A percentile compares a stretch with the other conserved stretches of the same genome.
Conservation (phyloP, 2,329 filamentous ascomycete genomes). For the Gnomoniopsis sp. region DNA sequence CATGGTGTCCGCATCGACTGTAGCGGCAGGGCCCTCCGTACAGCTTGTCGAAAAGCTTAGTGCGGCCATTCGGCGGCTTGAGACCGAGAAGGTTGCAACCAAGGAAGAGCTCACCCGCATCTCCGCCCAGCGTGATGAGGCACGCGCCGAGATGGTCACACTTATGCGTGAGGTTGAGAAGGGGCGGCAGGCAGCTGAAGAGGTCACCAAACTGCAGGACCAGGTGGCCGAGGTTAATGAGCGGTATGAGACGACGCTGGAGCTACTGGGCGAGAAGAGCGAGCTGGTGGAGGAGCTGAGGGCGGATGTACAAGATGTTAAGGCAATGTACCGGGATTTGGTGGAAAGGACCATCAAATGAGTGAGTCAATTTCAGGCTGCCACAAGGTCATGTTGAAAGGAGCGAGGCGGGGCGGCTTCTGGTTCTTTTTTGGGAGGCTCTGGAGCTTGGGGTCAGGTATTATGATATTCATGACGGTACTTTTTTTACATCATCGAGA, state of each 20-base stretch:
- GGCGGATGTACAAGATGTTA: conserved; percentile 87
- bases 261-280: conserved; percentile 96
- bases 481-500: background rate
- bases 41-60: conserved; percentile 97
- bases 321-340: conserved; percentile 92
- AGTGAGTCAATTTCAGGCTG: background rate
- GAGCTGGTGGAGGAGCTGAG: conserved; percentile 88
- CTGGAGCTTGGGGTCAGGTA: background rate
- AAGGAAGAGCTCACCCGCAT: conserved; percentile 83
- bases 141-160: conserved; percentile 82
- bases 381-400: background rate
- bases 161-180: conserved; percentile 84
- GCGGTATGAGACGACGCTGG: conserved; percentile 85
- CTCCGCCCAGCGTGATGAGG: conserved; percentile 83
- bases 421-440: background rate
- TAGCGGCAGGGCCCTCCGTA: conserved; percentile 85
- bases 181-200: conserved; percentile 57
- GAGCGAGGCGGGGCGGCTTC: too few species aligned
- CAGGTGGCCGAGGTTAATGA: conserved; percentile 67
- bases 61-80: conserved; percentile 82
- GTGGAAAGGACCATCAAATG: conserved; percentile 78
- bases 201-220: conserved; percentile 62
- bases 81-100: conserved; percentile 84
- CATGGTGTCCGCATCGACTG: conserved; percentile 84
- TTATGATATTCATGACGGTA: conserved; percentile 17